A percentile compares a stretch with the other conserved stretches of the same genome.
Conservation (phyloP, 2,329 filamentous ascomycete species). For the Cladosporium sp. region DNA sequence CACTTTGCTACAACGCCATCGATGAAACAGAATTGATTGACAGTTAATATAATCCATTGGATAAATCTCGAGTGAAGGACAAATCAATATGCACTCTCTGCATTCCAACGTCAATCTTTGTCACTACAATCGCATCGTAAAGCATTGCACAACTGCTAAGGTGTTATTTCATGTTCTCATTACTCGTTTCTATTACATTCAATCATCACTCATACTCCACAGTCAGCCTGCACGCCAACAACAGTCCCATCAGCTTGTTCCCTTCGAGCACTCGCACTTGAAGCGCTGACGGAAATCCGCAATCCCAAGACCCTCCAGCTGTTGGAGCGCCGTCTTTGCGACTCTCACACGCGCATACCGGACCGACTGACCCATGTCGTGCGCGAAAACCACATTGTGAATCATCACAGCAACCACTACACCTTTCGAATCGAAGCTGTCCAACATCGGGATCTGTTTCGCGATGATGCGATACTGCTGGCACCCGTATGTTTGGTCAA, state of each 20-base stretch:
- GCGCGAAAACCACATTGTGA: conserved; percentile 65
- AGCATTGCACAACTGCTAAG: too few species aligned
- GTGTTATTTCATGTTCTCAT: too few species aligned
- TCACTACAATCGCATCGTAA: too few species aligned
- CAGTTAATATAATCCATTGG: too few species aligned
- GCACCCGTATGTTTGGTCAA: conserved; percentile 66
- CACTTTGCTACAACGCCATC: conserved; percentile 15
- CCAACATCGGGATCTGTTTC: conserved; percentile 47
- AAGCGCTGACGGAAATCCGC: conserved; percentile 59
- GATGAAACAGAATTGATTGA: too few species aligned
- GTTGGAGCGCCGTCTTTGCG: conserved; percentile 55
- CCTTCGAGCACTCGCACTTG: conserved; percentile 57
- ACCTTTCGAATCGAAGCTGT: conserved; percentile 37
- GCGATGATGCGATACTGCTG: conserved; percentile 53
- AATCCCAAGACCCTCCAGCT: conserved; percentile 47
- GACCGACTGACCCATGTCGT: conserved; percentile 56
- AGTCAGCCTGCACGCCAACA: neutral
- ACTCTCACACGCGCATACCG: conserved; percentile 70
- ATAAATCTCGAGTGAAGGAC: too few species aligned
- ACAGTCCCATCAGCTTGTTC: neutral
- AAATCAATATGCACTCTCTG: too few species aligned
- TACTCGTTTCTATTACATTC: too few species aligned
- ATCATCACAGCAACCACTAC: conserved; percentile 72
- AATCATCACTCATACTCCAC: neutral
- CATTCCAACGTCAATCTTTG: too few species aligned